These are phyloP conservation scores for Hysterangium stoloniferum DNA, from an alignment of 768 basidiomycete genomes.

Conservation along the genomic window DNA sequence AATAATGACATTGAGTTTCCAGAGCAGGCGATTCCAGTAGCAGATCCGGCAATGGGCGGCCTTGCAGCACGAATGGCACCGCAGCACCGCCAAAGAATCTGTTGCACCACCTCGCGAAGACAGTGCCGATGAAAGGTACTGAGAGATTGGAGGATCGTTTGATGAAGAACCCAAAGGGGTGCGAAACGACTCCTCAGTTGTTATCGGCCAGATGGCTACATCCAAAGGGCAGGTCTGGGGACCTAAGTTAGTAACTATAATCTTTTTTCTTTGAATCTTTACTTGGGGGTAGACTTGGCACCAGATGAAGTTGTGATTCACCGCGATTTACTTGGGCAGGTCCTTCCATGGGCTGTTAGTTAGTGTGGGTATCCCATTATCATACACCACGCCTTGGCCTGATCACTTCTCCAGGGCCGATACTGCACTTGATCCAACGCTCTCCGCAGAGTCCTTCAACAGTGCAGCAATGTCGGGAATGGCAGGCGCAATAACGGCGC, in stretches of 20 bases:
- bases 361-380: too few relatives aligned
- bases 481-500: too few relatives aligned
- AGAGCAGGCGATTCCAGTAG: constrained; percentile 49
- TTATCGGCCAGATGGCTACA: constrained; percentile 71
- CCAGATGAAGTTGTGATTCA: constrained; percentile 7
- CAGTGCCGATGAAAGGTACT: constrained; percentile 72
- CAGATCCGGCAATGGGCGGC: constrained; percentile 22
- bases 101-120: constrained; percentile 60
- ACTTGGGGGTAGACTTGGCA: neutral
- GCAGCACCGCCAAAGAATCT: constrained; percentile 39
- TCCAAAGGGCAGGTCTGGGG: constrained; percentile 7
- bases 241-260: neutral
- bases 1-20: constrained; percentile 77
- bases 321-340: constrained; percentile 7
- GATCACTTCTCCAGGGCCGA: too few relatives aligned
- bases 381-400: too few relatives aligned
- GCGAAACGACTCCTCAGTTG: constrained; percentile 83
- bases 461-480: too few relatives aligned
- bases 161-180: constrained; percentile 67
- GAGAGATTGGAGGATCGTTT: constrained; percentile 78
- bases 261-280: too few relatives aligned
- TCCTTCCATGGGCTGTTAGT: constrained; percentile 5
- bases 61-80: constrained; percentile 17
- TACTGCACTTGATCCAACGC: too few relatives aligned
- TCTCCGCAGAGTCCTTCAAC: too few relatives aligned